These are phyloP conservation scores for Hypericum perforatum DNA, from an alignment of 345 rosid genomes.

Conservation along the genomic window DNA sequence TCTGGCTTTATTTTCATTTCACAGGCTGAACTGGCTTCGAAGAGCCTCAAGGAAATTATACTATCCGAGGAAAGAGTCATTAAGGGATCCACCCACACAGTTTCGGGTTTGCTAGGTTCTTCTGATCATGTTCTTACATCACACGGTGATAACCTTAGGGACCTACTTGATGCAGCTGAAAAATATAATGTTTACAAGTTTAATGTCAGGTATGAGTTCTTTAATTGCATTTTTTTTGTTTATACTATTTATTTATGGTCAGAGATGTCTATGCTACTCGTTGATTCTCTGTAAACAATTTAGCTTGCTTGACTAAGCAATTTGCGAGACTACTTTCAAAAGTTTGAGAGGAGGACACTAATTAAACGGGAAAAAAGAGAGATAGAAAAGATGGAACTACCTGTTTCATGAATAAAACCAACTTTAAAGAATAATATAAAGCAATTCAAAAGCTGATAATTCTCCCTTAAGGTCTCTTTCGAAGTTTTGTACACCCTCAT, in stretches of 20 bases:
- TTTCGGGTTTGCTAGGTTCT: slow-evolving; percentile 58
- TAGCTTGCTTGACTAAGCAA: too few relatives aligned
- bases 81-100: slow-evolving; percentile 37
- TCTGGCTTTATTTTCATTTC: slow-evolving; percentile 10
- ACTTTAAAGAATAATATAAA: too few relatives aligned
- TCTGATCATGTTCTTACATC: slow-evolving; percentile 44
- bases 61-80: slow-evolving; percentile 37
- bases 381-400: too few relatives aligned
- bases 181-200: slow-evolving; percentile 58
- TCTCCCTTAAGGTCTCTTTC: too few relatives aligned
- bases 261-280: too few relatives aligned
- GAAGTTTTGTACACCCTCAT: too few relatives aligned
- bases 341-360: too few relatives aligned
- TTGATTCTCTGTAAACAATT: too few relatives aligned
- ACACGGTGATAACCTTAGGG: slow-evolving; percentile 50
- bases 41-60: slow-evolving; percentile 42
- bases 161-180: slow-evolving; percentile 43
- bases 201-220: slow-evolving; percentile 44
- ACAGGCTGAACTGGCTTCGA: slow-evolving; percentile 30
- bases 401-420: too few relatives aligned
- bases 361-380: too few relatives aligned
- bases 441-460: too few relatives aligned
- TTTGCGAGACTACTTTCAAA: too few relatives aligned
- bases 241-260: not conserved
- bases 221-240: slow-evolving; percentile 6